These are phyloP conservation scores for Rhizopogon vesiculosus DNA, from an alignment of 768 basidiomycete species.

Conservation along the genomic window DNA sequence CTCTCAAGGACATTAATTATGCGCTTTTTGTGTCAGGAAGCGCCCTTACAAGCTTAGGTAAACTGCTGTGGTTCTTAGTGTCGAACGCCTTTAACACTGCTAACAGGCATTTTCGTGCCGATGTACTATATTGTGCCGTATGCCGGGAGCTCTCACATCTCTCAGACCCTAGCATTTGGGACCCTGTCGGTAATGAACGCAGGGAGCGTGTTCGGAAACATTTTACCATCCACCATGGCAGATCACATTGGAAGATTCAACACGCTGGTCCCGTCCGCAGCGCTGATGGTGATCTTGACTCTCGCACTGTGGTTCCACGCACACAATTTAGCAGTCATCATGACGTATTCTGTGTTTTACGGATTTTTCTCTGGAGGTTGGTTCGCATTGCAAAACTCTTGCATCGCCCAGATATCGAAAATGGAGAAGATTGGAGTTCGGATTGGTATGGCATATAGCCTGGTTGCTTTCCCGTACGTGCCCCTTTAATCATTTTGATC, in stretches of 20 bases:
- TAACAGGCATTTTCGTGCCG: conserved; percentile 56
- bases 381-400: background rate
- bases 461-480: background rate
- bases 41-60: background rate
- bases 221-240: conserved; percentile 50
- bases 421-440: background rate
- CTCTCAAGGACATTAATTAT: background rate
- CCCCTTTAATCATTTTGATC: background rate
- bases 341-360: background rate
- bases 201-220: conserved; percentile 52
- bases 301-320: background rate
- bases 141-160: conserved; percentile 34
- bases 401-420: background rate
- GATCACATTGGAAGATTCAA: conserved; percentile 57
- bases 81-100: background rate
- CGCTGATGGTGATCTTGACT: background rate
- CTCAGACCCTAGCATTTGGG: conserved; percentile 37
- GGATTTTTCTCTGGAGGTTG: background rate
- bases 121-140: conserved; percentile 61
- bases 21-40: background rate
- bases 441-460: background rate
- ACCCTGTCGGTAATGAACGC: conserved; percentile 61
- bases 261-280: conserved; percentile 38
- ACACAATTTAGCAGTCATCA: background rate
- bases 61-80: background rate